Base-by-base conservation (phyloP, 139 green algal genomes). In the Yamagishiella unicocca region DNA sequence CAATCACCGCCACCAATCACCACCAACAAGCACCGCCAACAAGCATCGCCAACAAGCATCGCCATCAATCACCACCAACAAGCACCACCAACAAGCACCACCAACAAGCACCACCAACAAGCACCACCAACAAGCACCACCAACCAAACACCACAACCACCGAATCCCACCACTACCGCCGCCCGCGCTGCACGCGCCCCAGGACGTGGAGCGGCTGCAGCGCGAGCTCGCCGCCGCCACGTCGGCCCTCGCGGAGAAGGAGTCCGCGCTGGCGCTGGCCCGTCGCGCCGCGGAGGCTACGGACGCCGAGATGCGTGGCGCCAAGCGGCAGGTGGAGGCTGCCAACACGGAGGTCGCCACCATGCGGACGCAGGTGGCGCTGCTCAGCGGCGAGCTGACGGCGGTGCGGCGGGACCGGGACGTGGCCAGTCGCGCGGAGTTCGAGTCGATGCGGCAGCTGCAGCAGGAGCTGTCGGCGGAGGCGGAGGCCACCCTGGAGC, bases 321-420 rank as follows among this genome's bases (percentile, higher is more conserved):
- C 66, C 6, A 70, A 72, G 67, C 67, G 37, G 67, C 82, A 61
- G 82, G 50, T 54, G 82, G 80, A 86, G 66, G 43, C 45, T 21
- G 64, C 80, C 37, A 40, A 12, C 8, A 12, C 21, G 21, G 80
- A 86, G 66, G 64, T 77, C 19, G 43, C 31, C 19, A 50, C 54
- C 62, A 78, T 86, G 80, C 80, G 80, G 31, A 55, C 80, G 31
- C 80, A 86, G 80, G 80, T 86, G 45, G 19, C 43, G 42, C 43
- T n/a, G n/a, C 82, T 87, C 0, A 58, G 17, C 46, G 7, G n/a
- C 0, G 82, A 87, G 67, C 82, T 87, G 45, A 55, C 37, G 37
- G 67, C 82, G 35, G 67, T 72, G 46, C 82, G 67, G 0, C 82
- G 80, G 50, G 82, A 79, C n/a, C 67, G 67, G 9, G 82, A 79